Percentiles rank a stretch among this genome's conserved stretches.
These are phyloP conservation scores for Pseudopithomyces chartarum DNA, from an alignment of 2,329 filamentous ascomycete genomes.

Conservation along the genomic window DNA sequence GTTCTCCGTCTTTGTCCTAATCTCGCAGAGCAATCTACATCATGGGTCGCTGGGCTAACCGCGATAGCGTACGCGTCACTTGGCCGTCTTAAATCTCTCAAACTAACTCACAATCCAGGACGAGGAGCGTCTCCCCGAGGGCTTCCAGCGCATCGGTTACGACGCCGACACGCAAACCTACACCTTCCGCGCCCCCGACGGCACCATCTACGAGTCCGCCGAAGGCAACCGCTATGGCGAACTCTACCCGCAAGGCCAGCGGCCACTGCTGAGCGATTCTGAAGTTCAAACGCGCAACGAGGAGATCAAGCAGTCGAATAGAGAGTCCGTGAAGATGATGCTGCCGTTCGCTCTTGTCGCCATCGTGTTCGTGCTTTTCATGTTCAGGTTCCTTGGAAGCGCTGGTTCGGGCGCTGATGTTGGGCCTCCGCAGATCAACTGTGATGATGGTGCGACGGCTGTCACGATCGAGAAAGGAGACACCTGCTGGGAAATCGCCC, in stretches of 20 bases:
- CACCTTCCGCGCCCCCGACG: conserved; percentile 57
- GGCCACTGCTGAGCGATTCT: conserved; percentile 13
- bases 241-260: conserved; percentile 35
- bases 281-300: conserved; percentile 27
- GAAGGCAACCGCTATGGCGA: conserved; percentile 58
- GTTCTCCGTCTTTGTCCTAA: background rate
- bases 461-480: conserved; percentile 55
- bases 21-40: background rate
- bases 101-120: conserved; percentile 40
- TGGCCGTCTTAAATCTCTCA: background rate
- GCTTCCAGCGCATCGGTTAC: conserved; percentile 61
- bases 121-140: conserved; percentile 59
- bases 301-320: conserved; percentile 24
- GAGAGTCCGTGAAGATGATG: conserved; percentile 58
- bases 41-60: conserved; percentile 33
- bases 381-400: conserved; percentile 38
- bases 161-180: conserved; percentile 61
- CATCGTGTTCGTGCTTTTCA: conserved; percentile 55
- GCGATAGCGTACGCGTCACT: conserved; percentile 22
- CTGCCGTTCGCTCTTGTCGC: conserved; percentile 64
- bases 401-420: conserved; percentile 19
- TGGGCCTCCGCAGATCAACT: conserved; percentile 25
- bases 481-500: conserved; percentile 60
- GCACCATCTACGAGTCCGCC: conserved; percentile 57
- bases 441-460: conserved; percentile 31